These are phyloP conservation scores for Wickerhamomyces ciferrii DNA, from an alignment of 805 yeast genomes.

Conservation along the genomic window DNA sequence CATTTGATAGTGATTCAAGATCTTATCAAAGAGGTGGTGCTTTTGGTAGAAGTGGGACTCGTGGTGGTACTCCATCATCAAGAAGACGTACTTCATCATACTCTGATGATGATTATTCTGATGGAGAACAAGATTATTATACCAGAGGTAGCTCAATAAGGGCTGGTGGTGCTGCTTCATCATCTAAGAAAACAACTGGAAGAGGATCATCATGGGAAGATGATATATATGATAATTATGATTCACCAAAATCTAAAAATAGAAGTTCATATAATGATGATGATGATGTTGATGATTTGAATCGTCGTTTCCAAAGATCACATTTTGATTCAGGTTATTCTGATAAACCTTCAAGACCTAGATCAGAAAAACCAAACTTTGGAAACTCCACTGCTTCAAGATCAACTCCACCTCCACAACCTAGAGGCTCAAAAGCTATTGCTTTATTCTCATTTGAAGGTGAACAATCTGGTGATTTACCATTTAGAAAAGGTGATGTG, in stretches of 20 bases:
- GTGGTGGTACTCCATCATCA: conserved; percentile 13
- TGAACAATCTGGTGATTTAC: conserved; percentile 88
- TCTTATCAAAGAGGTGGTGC: conserved; percentile 15
- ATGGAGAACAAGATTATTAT: conserved; percentile 37
- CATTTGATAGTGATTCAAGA: conserved; percentile 29
- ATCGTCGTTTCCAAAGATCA: conserved; percentile 35
- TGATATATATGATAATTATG: conserved; percentile 64
- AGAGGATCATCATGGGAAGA: conserved; percentile 72
- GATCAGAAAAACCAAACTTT: conserved; percentile 35
- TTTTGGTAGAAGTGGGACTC: conserved; percentile 17
- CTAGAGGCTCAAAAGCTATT: conserved; percentile 68
- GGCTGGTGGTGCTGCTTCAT: conserved; percentile 15
- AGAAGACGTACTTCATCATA: conserved; percentile 15
- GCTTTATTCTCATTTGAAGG: conserved; percentile 89
- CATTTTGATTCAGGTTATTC: conserved; percentile 17
- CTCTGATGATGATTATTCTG: conserved; percentile 27
- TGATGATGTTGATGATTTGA: conserved; percentile 30
- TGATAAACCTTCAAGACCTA: conserved; percentile 33
- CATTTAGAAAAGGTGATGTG: conserved; percentile 92
- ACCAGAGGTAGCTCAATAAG: conserved; percentile 24
- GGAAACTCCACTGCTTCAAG: conserved; percentile 15
- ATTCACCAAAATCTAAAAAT: conserved; percentile 19
- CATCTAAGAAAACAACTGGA: conserved; percentile 6
- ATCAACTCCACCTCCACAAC: conserved; percentile 2
- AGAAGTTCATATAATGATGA: conserved; percentile 25